Conservation (phyloP, 441 rosid genomes). For the Erodium moschatum region DNA sequence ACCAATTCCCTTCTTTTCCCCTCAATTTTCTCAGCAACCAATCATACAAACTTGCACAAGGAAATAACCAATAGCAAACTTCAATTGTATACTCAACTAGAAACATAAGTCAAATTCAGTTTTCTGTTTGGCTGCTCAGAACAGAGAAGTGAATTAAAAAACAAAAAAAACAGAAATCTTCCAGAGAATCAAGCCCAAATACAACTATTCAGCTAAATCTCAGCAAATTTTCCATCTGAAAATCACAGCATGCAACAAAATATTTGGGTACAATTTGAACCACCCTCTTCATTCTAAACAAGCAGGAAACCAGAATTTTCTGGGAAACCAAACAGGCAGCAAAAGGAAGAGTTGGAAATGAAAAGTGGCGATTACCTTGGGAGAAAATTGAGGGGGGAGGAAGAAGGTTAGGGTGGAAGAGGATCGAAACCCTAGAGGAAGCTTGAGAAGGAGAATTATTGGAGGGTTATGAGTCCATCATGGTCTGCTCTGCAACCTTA, state of each 20-base stretch:
- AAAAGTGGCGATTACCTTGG: neutral
- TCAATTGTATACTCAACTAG: neutral
- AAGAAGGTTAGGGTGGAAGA: neutral
- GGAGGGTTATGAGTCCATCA: neutral
- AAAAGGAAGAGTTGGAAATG: no score
- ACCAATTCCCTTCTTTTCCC: neutral
- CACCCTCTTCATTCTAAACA: neutral
- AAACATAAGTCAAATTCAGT: neutral
- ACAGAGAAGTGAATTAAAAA: neutral
- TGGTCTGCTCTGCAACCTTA: conserved; percentile 5
- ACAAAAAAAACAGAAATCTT: neutral
- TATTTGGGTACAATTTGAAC: neutral
- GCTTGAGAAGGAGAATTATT: neutral
- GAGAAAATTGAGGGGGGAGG: neutral
- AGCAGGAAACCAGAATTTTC: neutral
- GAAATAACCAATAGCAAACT: neutral
- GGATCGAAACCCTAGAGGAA: neutral
- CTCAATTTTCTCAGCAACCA: conserved; percentile 3
- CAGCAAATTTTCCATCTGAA: conserved; percentile 4
- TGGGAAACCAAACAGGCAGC: neutral
- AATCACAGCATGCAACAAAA: conserved; percentile 2
- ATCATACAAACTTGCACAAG: neutral
- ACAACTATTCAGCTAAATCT: neutral
- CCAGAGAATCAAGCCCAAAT: neutral
- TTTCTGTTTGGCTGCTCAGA: neutral